A percentile compares a stretch with the other conserved stretches of the same genome.
Conservation (phyloP, 2,329 filamentous ascomycete genomes). For the Colletotrichum musae region DNA sequence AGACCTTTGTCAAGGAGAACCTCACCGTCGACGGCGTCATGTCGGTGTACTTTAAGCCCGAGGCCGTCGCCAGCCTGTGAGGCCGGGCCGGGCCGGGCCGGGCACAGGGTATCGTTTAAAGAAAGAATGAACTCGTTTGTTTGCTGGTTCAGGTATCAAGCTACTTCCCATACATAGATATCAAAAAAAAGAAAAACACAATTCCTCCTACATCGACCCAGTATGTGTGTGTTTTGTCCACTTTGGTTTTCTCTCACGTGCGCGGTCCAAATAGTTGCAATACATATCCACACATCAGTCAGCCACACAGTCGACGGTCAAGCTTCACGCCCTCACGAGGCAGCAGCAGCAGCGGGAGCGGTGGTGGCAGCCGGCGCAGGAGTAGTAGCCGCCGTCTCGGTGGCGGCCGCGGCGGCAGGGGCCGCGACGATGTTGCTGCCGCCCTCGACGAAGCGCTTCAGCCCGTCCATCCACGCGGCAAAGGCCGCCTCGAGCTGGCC, state of each 20-base stretch:
- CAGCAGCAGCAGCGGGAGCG: slow-evolving; percentile 22
- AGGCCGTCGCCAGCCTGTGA: slow-evolving; percentile 42
- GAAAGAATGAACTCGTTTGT: slow-evolving; percentile 8
- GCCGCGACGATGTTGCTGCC: slow-evolving; percentile 1
- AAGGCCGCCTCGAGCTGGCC: slow-evolving; percentile 52
- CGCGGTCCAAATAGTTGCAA: background rate
- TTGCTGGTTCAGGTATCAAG: slow-evolving; percentile 40
- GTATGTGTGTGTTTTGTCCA: background rate
- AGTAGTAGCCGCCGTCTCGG: background rate
- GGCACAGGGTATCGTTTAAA: no score
- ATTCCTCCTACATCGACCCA: background rate
- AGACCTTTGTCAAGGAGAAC: slow-evolving; percentile 50
- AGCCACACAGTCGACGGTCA: background rate
- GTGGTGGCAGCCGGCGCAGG: slow-evolving; percentile 4
- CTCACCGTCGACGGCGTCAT: slow-evolving; percentile 54
- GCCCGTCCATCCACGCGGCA: slow-evolving; percentile 54
- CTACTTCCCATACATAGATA: slow-evolving; percentile 29
- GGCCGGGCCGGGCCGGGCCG: no score
- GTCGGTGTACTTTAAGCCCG: slow-evolving; percentile 58
- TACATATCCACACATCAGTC: background rate
- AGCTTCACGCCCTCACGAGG: slow-evolving; percentile 11
- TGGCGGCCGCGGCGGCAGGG: background rate
- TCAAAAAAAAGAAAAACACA: background rate
- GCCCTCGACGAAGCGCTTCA: slow-evolving; percentile 52
- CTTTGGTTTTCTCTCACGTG: slow-evolving; percentile 4